Evolutionary conservation across 1,284 basidiomycete species (phyloP).

Genomic region (Pseudozyma tsukubaensis): DNA sequence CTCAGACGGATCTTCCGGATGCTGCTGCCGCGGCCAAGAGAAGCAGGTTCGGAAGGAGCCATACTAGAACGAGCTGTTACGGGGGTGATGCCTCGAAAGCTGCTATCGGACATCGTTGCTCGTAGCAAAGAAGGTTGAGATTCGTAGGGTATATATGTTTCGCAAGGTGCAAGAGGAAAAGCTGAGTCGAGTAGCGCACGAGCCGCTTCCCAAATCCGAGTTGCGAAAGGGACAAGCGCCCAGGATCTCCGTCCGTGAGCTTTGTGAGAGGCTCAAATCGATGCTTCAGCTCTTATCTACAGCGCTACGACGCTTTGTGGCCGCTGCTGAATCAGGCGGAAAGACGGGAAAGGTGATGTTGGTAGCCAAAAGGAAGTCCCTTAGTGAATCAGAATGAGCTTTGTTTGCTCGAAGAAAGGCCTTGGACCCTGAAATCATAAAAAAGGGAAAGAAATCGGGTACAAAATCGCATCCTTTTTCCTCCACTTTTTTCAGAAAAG

Average conservation of each 20-base stretch:
- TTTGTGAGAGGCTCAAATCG: too few relatives aligned
- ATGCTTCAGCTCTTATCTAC: too few relatives aligned
- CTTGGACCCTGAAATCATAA: conserved; percentile 14
- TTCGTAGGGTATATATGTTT: neutral
- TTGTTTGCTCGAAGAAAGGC: neutral
- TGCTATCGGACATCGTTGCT: conserved; percentile 25
- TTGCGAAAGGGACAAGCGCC: neutral
- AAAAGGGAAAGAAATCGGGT: neutral
- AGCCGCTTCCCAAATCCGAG: neutral
- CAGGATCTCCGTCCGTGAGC: neutral
- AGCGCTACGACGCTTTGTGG: too few relatives aligned
- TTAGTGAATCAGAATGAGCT: neutral
- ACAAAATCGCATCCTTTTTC: neutral
- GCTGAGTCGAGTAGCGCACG: neutral
- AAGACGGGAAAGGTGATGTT: neutral
- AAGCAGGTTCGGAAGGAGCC: conserved; percentile 16
- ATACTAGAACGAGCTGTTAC: conserved; percentile 28
- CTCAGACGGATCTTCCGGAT: conserved; percentile 26
- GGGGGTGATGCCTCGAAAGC: conserved; percentile 14
- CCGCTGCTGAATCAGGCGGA: conserved; percentile 1
- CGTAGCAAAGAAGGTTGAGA: neutral
- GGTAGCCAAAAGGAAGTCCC: neutral
- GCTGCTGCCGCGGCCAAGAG: neutral
- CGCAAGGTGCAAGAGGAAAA: neutral
- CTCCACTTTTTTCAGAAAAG: neutral